Evolutionary conservation across 257 asterid species (phyloP).

Genomic region (Gentiana dahurica): DNA sequence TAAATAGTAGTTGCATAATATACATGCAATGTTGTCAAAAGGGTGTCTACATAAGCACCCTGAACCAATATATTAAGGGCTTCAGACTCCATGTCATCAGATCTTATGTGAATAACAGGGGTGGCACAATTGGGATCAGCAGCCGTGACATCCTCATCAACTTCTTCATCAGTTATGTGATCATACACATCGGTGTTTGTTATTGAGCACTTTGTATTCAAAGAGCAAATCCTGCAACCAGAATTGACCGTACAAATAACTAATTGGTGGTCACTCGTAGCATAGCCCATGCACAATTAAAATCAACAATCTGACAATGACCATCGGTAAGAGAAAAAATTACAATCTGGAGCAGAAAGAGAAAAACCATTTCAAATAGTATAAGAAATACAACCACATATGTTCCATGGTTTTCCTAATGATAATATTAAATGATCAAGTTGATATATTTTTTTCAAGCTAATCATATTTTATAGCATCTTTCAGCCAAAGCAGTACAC

Average conservation of each 20-base stretch:
- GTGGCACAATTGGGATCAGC: constrained; percentile 37
- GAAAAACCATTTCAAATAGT: not conserved
- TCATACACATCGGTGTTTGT: constrained; percentile 42
- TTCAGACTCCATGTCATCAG: constrained; percentile 64
- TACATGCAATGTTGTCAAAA: constrained; percentile 78
- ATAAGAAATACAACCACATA: too few relatives aligned
- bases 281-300: not conserved
- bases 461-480: too few relatives aligned
- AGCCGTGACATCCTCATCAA: constrained; percentile 23
- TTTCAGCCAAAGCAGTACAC: not conserved
- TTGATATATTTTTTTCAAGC: not conserved
- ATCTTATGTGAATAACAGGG: constrained; percentile 47
- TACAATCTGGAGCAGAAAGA: not conserved
- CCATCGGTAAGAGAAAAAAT: too few relatives aligned
- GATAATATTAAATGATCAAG: not conserved
- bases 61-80: constrained; percentile 48
- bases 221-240: constrained; percentile 40
- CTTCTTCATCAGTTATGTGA: constrained; percentile 42
- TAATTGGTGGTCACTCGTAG: not conserved
- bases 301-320: not conserved
- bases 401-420: not conserved
- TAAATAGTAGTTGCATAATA: constrained; percentile 9
- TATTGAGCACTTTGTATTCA: constrained; percentile 50
- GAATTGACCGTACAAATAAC: not conserved
- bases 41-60: constrained; percentile 44